These are phyloP conservation scores for Cynara cardunculus DNA, from an alignment of 129 eudicot genomes.

Conservation along the genomic window DNA sequence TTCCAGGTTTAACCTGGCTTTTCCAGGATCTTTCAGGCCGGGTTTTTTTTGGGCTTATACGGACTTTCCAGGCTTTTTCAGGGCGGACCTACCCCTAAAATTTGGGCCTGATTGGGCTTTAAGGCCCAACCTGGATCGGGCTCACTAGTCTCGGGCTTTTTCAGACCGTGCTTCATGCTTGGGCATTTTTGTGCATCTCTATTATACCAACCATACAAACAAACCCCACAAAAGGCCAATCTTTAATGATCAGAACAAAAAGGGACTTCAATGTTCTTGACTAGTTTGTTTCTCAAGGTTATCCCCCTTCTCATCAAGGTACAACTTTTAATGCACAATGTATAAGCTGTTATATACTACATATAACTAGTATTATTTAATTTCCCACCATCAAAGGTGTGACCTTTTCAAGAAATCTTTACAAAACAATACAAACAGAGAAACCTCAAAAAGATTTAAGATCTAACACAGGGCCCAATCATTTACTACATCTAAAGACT, in stretches of 20 bases:
- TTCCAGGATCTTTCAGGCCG: no score
- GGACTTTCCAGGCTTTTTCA: no score
- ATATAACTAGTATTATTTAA: background rate
- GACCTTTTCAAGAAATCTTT: constrained; percentile 9
- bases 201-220: background rate
- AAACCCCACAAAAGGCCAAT: background rate
- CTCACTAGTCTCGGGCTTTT: no score
- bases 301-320: background rate
- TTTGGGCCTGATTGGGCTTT: no score
- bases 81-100: no score
- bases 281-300: background rate
- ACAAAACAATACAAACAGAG: constrained; percentile 9
- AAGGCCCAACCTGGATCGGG: no score
- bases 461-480: constrained; percentile 35
- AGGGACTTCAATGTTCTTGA: background rate
- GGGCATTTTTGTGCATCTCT: no score
- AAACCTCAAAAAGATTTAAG: constrained; percentile 19
- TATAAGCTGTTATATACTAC: background rate
- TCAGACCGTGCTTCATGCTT: no score
- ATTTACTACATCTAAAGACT: constrained; percentile 25
- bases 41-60: no score
- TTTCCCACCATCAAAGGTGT: background rate
- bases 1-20: no score
- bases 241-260: background rate
- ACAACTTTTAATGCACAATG: background rate